phyloP scores from a whole-genome alignment of 805 yeast species.

The Cyberlindnera mrakii region DNA sequence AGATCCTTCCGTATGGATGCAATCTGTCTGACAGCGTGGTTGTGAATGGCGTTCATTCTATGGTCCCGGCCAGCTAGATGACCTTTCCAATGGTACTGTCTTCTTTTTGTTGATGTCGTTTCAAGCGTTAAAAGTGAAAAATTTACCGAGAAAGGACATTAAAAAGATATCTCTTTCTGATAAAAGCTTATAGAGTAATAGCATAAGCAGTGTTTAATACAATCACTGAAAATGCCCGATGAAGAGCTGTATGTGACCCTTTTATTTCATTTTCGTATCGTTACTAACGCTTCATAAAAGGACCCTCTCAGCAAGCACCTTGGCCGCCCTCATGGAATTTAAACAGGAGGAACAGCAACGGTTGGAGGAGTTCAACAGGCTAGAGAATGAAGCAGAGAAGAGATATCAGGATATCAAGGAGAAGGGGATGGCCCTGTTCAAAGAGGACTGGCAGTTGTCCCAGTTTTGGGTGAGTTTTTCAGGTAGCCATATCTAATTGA shows the following conservation, averaged over 20 bases:
- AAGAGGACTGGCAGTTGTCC: constrained; percentile 92
- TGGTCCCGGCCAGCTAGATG: not conserved
- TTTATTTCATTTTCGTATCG: too few species aligned
- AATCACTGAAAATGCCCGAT: constrained; percentile 7
- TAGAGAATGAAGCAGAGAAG: constrained; percentile 60
- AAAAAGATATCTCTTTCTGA: too few species aligned
- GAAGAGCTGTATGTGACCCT: constrained; percentile 14
- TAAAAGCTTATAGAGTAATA: too few species aligned
- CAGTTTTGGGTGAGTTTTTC: constrained; percentile 57
- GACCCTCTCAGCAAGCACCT: constrained; percentile 39
- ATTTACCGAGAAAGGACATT: too few species aligned
- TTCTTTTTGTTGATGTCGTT: too few species aligned
- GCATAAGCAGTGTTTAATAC: too few species aligned
- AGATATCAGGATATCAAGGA: constrained; percentile 18
- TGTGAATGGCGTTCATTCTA: constrained; percentile 70
- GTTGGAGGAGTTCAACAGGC: constrained; percentile 54
- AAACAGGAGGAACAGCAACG: constrained; percentile 52
- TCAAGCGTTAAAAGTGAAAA: too few species aligned
- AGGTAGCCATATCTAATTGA: not conserved
- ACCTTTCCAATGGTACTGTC: too few species aligned
- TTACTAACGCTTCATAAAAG: not conserved
- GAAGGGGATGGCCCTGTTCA: constrained; percentile 64
- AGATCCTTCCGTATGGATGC: constrained; percentile 67
- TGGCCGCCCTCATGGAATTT: constrained; percentile 55
- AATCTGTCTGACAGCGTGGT: constrained; percentile 85